A percentile compares a stretch with the other conserved stretches of the same genome.
These are phyloP conservation scores for Naematelia encephala DNA, from an alignment of 768 basidiomycete genomes.

Conservation along the genomic window DNA sequence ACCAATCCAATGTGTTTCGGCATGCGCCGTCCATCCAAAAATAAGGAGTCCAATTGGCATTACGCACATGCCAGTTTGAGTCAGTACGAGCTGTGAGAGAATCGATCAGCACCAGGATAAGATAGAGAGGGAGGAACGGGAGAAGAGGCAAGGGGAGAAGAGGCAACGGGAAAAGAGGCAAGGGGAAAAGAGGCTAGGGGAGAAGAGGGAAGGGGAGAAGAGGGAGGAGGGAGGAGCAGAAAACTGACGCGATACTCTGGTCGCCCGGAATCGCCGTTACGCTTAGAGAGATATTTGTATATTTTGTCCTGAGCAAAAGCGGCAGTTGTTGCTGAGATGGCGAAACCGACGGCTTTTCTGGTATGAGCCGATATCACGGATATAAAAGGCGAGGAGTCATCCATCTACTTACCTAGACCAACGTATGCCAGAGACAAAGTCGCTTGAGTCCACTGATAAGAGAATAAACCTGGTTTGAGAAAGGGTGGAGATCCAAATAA, in stretches of 20 bases:
- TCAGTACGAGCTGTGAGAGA: constrained; percentile 40
- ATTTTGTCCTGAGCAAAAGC: constrained; percentile 40
- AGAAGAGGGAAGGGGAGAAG: not conserved
- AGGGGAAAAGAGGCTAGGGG: not conserved
- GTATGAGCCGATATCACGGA: not conserved
- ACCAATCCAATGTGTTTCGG: constrained; percentile 42
- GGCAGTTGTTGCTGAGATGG: constrained; percentile 25
- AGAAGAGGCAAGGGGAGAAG: not conserved
- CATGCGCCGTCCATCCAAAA: constrained; percentile 43
- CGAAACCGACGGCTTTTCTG: constrained; percentile 37
- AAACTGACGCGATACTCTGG: constrained; percentile 41
- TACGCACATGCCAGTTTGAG: constrained; percentile 40
- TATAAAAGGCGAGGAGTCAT: not conserved
- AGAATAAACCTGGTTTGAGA: constrained; percentile 22
- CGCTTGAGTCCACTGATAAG: constrained; percentile 32
- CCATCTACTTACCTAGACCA: constrained; percentile 33
- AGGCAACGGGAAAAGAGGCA: not conserved
- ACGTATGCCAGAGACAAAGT: constrained; percentile 40
- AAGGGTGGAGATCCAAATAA: constrained; percentile 41
- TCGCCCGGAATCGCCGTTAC: constrained; percentile 37
- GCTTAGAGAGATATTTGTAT: constrained; percentile 33
- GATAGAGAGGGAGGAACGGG: not conserved
- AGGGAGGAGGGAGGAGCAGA: not conserved
- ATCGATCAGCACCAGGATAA: constrained; percentile 2
- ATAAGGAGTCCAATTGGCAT: constrained; percentile 45